phyloP scores from a whole-genome alignment of 306 rosid species.

The Medicago truncatula region MtrunA17r5.0-ANR NC_053044.1:44490001-44490500 shows the following conservation, averaged over 20 bases:
- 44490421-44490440: constrained; percentile 11
- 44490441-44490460: constrained; percentile 31
- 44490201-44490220: constrained; percentile 27
- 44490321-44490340: constrained; percentile 58
- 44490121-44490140: constrained; percentile 3
- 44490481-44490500: constrained; percentile 72
- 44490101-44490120: constrained; percentile 9
- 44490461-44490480: constrained; percentile 75
- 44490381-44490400: neutral
- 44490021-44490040: neutral
- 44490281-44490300: constrained; percentile 19
- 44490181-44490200: constrained; percentile 33
- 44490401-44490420: constrained; percentile 9
- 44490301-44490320: constrained; percentile 36
- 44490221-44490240: constrained; percentile 39
- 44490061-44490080: neutral
- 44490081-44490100: neutral
- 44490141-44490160: no score
- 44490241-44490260: constrained; percentile 32
- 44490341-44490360: constrained; percentile 66
- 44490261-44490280: constrained; percentile 5
- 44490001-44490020: no score
- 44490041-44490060: no score
- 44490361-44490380: constrained; percentile 55
- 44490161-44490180: no score